phyloP scores from a whole-genome alignment of 2,329 filamentous ascomycete species.

The Amylocarpus encephaloides region DNA sequence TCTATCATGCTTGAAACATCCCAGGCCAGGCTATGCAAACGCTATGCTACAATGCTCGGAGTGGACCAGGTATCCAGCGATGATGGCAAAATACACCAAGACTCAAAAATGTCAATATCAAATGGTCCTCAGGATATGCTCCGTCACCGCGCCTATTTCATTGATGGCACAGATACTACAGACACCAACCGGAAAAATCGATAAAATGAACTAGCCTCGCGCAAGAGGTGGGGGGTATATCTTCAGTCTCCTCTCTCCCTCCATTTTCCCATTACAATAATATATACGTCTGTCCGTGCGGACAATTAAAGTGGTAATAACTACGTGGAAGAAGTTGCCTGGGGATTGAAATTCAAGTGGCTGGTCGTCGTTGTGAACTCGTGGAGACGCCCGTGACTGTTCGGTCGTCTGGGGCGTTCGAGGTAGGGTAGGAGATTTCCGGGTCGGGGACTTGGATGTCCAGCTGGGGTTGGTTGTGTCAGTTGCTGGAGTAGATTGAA shows the following conservation, averaged over 20 bases:
- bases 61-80: too few relatives aligned
- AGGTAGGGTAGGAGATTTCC: constrained; percentile 47
- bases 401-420: constrained; percentile 7
- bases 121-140: too few relatives aligned
- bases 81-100: too few relatives aligned
- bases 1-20: too few relatives aligned
- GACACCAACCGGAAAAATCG: too few relatives aligned
- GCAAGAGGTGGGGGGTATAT: constrained; percentile 9
- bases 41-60: too few relatives aligned
- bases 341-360: background rate
- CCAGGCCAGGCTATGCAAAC: too few relatives aligned
- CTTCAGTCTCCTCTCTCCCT: background rate
- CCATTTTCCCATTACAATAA: constrained; percentile 7
- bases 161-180: too few relatives aligned
- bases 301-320: background rate
- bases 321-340: background rate
- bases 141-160: too few relatives aligned
- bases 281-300: constrained; percentile 2
- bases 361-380: constrained; percentile 6
- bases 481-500: background rate
- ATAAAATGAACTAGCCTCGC: constrained; percentile 2
- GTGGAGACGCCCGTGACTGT: constrained; percentile 15
- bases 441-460: constrained; percentile 79
- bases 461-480: constrained; percentile 45
- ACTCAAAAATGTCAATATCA: too few relatives aligned